phyloP scores from a whole-genome alignment of 805 yeast genomes.

The Saturnispora serradocipensis region DNA sequence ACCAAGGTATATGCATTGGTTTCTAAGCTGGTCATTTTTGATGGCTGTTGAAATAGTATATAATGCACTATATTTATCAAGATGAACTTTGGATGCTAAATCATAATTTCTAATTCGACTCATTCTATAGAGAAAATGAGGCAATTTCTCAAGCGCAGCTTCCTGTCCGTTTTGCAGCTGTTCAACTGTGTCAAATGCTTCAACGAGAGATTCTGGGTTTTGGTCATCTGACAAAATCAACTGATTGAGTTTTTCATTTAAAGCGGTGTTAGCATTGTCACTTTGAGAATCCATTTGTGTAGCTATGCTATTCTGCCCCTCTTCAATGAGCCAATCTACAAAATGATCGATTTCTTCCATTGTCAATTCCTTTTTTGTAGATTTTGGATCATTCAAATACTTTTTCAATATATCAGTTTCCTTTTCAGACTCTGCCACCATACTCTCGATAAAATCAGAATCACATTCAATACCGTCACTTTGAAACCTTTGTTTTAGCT shows the following conservation, averaged over 20 bases:
- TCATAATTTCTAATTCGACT: constrained; percentile 14
- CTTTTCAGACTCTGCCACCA: constrained; percentile 19
- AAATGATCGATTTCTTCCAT: constrained; percentile 17
- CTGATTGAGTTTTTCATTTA: constrained; percentile 13
- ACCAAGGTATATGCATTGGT: constrained; percentile 29
- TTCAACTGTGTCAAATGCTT: constrained; percentile 18
- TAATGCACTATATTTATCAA: constrained; percentile 29
- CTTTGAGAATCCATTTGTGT: constrained; percentile 12
- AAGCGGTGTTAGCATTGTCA: background rate
- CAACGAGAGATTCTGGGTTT: constrained; percentile 17
- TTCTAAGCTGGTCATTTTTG: constrained; percentile 25
- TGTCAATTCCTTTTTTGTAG: constrained; percentile 12
- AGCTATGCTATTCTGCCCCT: constrained; percentile 12
- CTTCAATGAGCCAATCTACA: constrained; percentile 23
- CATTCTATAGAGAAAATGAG: constrained; percentile 18
- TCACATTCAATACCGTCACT: constrained; percentile 24
- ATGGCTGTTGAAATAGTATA: constrained; percentile 35
- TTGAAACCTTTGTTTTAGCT: constrained; percentile 18
- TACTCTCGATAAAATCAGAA: constrained; percentile 21
- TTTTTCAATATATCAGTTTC: constrained; percentile 15
- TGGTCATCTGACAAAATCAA: constrained; percentile 3
- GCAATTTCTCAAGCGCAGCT: constrained; percentile 20
- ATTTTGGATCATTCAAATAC: constrained; percentile 11
- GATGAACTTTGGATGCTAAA: constrained; percentile 19
- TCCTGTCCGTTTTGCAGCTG: constrained; percentile 15